These are phyloP conservation scores for Botrytis fabae DNA, from an alignment of 2,329 filamentous ascomycete species.

Conservation along the genomic window DNA sequence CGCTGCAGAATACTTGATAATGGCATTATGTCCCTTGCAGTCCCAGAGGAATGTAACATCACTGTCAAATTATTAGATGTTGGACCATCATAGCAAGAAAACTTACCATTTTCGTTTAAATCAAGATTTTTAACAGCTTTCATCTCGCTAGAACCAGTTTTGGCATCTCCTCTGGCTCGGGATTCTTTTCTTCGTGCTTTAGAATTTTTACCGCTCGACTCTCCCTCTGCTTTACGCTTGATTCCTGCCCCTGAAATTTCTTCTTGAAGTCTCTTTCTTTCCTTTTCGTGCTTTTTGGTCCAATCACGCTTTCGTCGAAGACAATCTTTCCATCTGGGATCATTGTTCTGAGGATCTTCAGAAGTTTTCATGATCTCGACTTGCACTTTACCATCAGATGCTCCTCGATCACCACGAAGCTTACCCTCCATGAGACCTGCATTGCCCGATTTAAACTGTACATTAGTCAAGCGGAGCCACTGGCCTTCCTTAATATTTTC, in stretches of 20 bases:
- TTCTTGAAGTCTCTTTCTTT: constrained; percentile 43
- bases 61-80: constrained; percentile 17
- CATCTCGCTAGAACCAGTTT: constrained; percentile 33
- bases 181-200: constrained; percentile 37
- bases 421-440: constrained; percentile 66
- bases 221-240: constrained; percentile 33
- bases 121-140: constrained; percentile 25
- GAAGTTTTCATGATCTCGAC: constrained; percentile 52
- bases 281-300: constrained; percentile 44
- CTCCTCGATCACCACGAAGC: constrained; percentile 60
- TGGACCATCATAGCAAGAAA: neutral
- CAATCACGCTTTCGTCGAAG: constrained; percentile 66
- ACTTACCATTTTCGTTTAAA: constrained; percentile 43
- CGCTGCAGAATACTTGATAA: constrained; percentile 16
- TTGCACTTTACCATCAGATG: constrained; percentile 53
- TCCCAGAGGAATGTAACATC: neutral
- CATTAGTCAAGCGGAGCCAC: constrained; percentile 68
- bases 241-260: constrained; percentile 42
- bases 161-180: constrained; percentile 38
- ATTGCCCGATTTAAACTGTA: constrained; percentile 63
- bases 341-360: constrained; percentile 46
- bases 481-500: constrained; percentile 56
- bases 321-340: constrained; percentile 56
- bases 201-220: constrained; percentile 26
- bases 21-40: neutral